Evolutionary conservation across 1,139 yeast genomes (phyloP), one percentile per base, ranked within the genome.

Genomic region (Geotrichum phurueaensis): DNA sequence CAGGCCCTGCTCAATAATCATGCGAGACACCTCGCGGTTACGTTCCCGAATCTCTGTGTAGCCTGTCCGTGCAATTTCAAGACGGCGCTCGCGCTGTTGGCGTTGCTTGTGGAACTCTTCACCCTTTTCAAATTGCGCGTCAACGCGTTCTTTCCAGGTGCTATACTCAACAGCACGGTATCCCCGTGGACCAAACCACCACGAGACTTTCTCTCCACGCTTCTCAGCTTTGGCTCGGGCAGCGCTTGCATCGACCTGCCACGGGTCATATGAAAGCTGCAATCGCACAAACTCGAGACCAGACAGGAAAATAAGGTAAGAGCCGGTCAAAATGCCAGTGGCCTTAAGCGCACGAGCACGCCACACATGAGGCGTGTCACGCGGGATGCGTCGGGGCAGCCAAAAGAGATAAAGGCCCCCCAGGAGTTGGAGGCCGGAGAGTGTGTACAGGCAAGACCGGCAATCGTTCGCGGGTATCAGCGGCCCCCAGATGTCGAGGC

Each of bases 381-480:
- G 47, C 23, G 69, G 59, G 5, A 59, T 58, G 1, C 59, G 60
- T 4, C 67, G 67, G 0, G 74, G 74, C 15, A 67, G 51, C 66
- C 66, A 63, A 67, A 69, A 71, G 49, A 72, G 61, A 56, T 64
- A 48, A 43, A 70, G 64, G 15, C 76, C 76, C 7, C 65, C 68
- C 27, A 65, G 61, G 27, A 68, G 56, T 65, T 73, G 76, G 18
- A 70, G 39, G 1, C 68, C 69, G 1, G 70, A 65, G 43, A 73
- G 63, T 1, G 72, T 63, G 45, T 70, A 71, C 49, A 73, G 59
- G 56, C 76, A 72, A 13, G 63, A 45, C 51, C 64, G 65, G 63
- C 76, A 73, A 62, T 73, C 76, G 59, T 68, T 72, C 15, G 76
- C 76, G 5, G 76, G 76, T 6, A 73, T 68, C 33, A 73, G 64